These are phyloP conservation scores for Trichoderma sp. DNA, from an alignment of 2,329 filamentous ascomycete genomes.

Conservation along the genomic window DNA sequence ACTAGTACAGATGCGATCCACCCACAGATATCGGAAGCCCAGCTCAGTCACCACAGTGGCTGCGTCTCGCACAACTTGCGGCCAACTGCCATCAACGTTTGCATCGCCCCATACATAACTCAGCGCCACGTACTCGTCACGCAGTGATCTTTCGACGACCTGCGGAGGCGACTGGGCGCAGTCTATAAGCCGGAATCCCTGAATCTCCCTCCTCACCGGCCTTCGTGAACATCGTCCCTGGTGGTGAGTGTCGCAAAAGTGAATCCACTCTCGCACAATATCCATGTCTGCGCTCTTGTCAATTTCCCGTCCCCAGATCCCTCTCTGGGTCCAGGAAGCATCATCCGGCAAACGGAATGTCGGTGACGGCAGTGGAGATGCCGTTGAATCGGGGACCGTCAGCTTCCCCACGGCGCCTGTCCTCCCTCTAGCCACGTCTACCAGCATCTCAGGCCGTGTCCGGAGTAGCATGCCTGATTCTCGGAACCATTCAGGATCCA, in stretches of 20 bases:
- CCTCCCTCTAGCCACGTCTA: conserved; percentile 25
- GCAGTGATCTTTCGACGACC: conserved; percentile 30
- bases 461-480: conserved; percentile 34
- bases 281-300: conserved; percentile 30
- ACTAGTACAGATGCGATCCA: conserved; percentile 38
- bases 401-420: conserved; percentile 20
- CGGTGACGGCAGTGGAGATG: conserved; percentile 10
- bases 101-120: conserved; percentile 36
- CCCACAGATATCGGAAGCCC: conserved; percentile 38
- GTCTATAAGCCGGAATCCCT: conserved; percentile 34
- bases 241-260: conserved; percentile 35
- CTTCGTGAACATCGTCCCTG: conserved; percentile 33
- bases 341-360: neutral
- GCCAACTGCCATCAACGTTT: conserved; percentile 28
- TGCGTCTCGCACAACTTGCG: conserved; percentile 33
- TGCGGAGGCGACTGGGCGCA: conserved; percentile 33
- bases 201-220: conserved; percentile 26
- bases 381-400: conserved; percentile 24
- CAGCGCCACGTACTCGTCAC: conserved; percentile 32
- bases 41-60: conserved; percentile 32
- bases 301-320: conserved; percentile 36
- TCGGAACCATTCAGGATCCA: conserved; percentile 34
- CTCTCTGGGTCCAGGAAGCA: conserved; percentile 29
- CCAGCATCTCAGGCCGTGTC: conserved; percentile 28
- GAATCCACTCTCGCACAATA: conserved; percentile 33